Base-by-base conservation (phyloP, 108 stramenopile genomes). In the Discostella pseudostelligera region DNA sequence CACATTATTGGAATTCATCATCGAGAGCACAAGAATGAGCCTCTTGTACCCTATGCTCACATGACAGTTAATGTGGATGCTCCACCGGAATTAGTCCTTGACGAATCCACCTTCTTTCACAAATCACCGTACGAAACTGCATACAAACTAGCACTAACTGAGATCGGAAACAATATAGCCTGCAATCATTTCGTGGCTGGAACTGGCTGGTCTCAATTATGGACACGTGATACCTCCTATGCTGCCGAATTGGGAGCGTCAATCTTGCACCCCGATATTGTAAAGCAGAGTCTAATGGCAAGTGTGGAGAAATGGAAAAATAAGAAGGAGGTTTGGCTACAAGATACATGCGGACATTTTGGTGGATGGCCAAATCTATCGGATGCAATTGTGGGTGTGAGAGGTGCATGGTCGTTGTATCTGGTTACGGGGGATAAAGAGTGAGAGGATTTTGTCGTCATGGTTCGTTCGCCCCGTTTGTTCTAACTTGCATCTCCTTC, bases 171-270 rank as follows among this genome's bases (percentile, higher is more conserved):
- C 35, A 79, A 79, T 60, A 67, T 79, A 32, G 67, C 32, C 13
- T 24, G 26, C 66, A 40, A 67, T 45, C 35, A 32, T 25, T 79
- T 79, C 39, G 53, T 79, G 17, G 71, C 78, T 46, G 78, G 78
- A 3, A 40, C 48, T 32, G 71, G 71, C 17, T 72, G 78, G 78
- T 32, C 32, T 17, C 71, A 72, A 36, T 36, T 68, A 32, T 79
- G 78, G 78, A 73, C 78, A n/a, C 68, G 78, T 26, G 71, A 79
- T 54, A 79, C 78, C 36, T 64, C 69, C 19, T 79, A 68, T 63
- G 78, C 78, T 16, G 44, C 67, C 39, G 72, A 79, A 56, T 36
- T 65, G 59, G 71, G 42, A 36, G 72, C 59, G 8, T 40, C 63
- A 16, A 43, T 79, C 21, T 16, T 79, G n/a, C 35, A 69, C 43